These are phyloP conservation scores for Arxiozyma bovina DNA, from an alignment of 1,139 yeast genomes.

Conservation along the genomic window DNA sequence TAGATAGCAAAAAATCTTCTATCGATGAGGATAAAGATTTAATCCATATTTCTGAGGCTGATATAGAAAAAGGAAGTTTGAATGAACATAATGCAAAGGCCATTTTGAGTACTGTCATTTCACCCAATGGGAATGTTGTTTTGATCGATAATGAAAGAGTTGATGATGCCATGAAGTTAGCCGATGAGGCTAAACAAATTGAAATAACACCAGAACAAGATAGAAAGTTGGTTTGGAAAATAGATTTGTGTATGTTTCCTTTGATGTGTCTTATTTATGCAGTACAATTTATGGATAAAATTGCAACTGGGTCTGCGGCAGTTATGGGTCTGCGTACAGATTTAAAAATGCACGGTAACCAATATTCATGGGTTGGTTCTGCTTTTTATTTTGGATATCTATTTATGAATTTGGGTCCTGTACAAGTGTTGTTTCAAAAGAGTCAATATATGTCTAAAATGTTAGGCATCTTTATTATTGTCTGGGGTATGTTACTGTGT, in stretches of 20 bases:
- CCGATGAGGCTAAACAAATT: slow-evolving; percentile 23
- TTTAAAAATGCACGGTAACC: slow-evolving; percentile 42
- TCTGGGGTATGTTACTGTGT: slow-evolving; percentile 42
- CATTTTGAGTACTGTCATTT: not conserved
- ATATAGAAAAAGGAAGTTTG: not conserved
- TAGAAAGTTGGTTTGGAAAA: slow-evolving; percentile 39
- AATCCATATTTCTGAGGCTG: not conserved
- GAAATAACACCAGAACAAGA: slow-evolving; percentile 28
- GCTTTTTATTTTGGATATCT: slow-evolving; percentile 49
- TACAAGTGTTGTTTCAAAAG: slow-evolving; percentile 34
- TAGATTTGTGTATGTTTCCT: slow-evolving; percentile 48
- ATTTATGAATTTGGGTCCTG: slow-evolving; percentile 38
- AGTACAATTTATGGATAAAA: slow-evolving; percentile 59
- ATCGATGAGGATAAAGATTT: not conserved
- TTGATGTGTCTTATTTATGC: slow-evolving; percentile 48
- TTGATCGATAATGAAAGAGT: not conserved
- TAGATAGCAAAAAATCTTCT: not conserved
- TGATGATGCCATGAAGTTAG: slow-evolving; percentile 25
- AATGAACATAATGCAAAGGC: not conserved
- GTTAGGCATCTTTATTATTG: slow-evolving; percentile 33
- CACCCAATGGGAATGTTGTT: too few relatives aligned
- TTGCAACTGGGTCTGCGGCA: slow-evolving; percentile 50
- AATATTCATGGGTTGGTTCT: slow-evolving; percentile 50
- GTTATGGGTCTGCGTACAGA: slow-evolving; percentile 45
- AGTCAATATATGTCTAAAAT: slow-evolving; percentile 32